Evolutionary conservation across 1,284 basidiomycete species (phyloP), one percentile per base, ranked within the genome.

Genomic region (Sphaerobolus stellatus): DNA sequence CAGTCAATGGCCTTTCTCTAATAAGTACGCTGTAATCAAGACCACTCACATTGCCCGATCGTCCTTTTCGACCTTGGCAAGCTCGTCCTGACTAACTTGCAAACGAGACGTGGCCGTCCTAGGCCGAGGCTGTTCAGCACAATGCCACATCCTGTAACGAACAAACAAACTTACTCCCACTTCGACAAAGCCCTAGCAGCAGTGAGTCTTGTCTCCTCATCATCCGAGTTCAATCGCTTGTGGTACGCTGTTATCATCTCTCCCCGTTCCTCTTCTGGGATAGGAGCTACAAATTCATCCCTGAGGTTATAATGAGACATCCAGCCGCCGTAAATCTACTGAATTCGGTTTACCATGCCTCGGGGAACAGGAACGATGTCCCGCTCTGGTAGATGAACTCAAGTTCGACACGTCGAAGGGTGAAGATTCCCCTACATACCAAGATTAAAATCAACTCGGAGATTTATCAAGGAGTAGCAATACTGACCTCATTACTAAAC

Each of bases 361-460:
- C 92, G 0, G 93, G 92, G 77, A 94, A 95, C 52, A 94, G 70
- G 67, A 88, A 84, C 2, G 85, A 88, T 18, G 87, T 73, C 8
- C 90, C 90, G 1, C 89, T 80, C 74, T 95, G 92, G 71, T 97
- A 98, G 76, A 98, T 97, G 76, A 94, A 98, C 25, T 81, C 77
- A 27, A 98, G 80, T 71, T 98, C 95, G 62, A 84, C 87, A 71
- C 84, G 84, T 38, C 92, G 80, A 30, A 96, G 75, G 7, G 90
- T 90, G 65, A 97, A 97, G 58, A 98, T 94, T 0, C 94, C 94
- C 24, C 88, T 90, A 59, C 13, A 33, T 34, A 33, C n/a, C n/a
- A 20, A 20, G 18, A 31, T 22, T n/a, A 7, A 55, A 28, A 47
- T 13, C 16, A 48, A 25, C 13, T 46, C 13, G 22, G 24, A 24